Evolutionary conservation across 352 stramenopile genomes (phyloP), one percentile per base, ranked within the genome.

Genomic region (Globisporangium acanthophoron): DNA sequence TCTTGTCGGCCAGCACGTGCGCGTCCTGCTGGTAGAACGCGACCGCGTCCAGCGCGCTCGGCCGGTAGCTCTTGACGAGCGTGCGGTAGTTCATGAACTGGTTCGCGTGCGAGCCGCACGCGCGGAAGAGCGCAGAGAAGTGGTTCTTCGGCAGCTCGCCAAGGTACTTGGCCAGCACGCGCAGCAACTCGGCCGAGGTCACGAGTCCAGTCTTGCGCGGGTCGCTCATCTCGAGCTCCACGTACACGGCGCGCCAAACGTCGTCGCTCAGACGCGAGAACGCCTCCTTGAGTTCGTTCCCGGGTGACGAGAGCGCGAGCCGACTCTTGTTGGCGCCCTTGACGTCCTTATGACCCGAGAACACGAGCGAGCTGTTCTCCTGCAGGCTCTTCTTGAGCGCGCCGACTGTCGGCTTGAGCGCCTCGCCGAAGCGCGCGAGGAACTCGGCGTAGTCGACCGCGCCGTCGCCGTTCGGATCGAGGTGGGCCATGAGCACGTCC

Each of bases 21-120:
- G 48, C 59, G 48, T 85, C 69, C 31, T 76, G 73, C 27, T 76
- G 60, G 31, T 87, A 87, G 54, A 78, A 88, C n/a, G 68, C 67
- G 15, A 84, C 67, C 0, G 75, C 65, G 51, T 88, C 78, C 31
- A 82, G 70, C 40, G 88, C 81, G 9, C 62, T 60, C 6, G 67
- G 67, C 6, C 81, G 71, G 55, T 91, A 91, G 58, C 68, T 85
- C 39, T 87, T 86, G 18, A 91, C 72, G 1, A 91, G 65, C 49
- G 80, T 66, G 7, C 73, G 62, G 56, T 91, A 91, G 69, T 82
- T 80, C 73, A 89, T 85, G 33, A 91, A 66, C 55, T 89, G 69
- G 44, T 87, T 78, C 9, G 70, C 64, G 52, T 88, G 71, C 53
- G 76, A 87, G 0, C 81, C 81, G 50, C 81, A 91, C 1, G 74